Base-by-base conservation (phyloP, 1,284 basidiomycete species). In the Puccinia coronata region DNA sequence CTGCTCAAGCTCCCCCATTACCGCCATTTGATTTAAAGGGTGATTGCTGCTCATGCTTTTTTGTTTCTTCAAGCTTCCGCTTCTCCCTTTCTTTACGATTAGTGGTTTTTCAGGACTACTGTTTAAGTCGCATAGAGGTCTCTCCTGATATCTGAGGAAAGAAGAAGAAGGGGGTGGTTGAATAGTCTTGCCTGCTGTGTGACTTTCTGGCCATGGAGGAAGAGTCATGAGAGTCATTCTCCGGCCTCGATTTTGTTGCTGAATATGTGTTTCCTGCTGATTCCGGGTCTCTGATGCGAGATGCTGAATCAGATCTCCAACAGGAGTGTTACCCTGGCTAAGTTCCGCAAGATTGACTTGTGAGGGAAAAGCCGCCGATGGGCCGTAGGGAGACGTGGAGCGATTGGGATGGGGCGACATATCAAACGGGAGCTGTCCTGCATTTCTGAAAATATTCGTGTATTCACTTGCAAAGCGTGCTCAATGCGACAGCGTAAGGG, bases 161-260 rank as follows among this genome's bases (percentile, higher is more conserved):
- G 63, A 67, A 53, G 47, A 31, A 8, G 69, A 71, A 16, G 47
- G 41, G 8, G 67, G 36, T 9, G 67, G 31, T 51, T 51, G 41
- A 47, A 47, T 2, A 70, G 43, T 39, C 6, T 16, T 34, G 5
- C 8, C 6, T 34, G 28, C 69, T 8, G n/a, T 18, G 28, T 34
- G 28, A 28, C 47, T 43, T 34, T 59, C 51, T 18, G 72, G 36
- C 72, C 72, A 74, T 2, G 16, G 1, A 74, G 72, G 72, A 28
- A 28, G 34, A 16, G 34, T 18, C 55, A 74, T 59, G 53, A 59
- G 28, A 11, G 72, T 36, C 34, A 74, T 55, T 28, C 72, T 59
- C 14, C 55, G 49, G 5, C 41, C 36, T 36, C 55, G 51, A 57
- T 39, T 74, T 59, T 55, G 72, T 36, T 55, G 72, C 16, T 74